A percentile compares a stretch with the other conserved stretches of the same genome.
Conservation (phyloP, 2,329 filamentous ascomycete genomes). For the Calonectria hawksworthii region DNA sequence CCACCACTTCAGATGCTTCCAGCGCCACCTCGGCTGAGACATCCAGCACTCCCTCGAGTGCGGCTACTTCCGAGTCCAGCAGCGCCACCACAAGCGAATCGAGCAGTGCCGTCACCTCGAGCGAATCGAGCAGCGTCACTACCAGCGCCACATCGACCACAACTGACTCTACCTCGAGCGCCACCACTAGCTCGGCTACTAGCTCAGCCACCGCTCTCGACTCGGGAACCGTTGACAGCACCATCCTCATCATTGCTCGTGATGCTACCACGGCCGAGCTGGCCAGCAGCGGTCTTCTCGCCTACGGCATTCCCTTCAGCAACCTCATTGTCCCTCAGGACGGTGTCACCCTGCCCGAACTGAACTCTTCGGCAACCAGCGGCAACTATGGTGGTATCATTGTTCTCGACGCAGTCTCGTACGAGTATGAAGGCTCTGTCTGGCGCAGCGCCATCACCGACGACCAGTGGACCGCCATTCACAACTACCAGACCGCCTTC, state of each 20-base stretch:
- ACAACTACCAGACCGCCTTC: slow-evolving; percentile 31
- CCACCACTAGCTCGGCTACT: background rate
- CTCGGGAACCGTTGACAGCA: slow-evolving; percentile 17
- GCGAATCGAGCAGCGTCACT: background rate
- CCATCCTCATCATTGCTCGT: slow-evolving; percentile 23
- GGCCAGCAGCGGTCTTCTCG: slow-evolving; percentile 26
- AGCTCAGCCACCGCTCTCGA: background rate
- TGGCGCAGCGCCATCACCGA: slow-evolving; percentile 34
- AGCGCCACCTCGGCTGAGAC: background rate
- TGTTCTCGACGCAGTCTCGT: slow-evolving; percentile 30
- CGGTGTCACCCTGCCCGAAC: slow-evolving; percentile 21
- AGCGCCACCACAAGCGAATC: background rate
- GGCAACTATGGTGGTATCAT: slow-evolving; percentile 34
- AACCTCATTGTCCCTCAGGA: slow-evolving; percentile 27
- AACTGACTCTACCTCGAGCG: background rate
- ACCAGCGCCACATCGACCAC: background rate
- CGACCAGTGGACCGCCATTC: slow-evolving; percentile 29
- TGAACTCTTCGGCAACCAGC: slow-evolving; percentile 23
- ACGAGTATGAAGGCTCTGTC: slow-evolving; percentile 24
- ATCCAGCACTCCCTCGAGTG: background rate
- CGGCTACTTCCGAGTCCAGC: background rate
- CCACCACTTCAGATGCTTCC: background rate
- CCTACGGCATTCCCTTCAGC: slow-evolving; percentile 33
- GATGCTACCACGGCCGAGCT: slow-evolving; percentile 19
- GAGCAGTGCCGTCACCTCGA: background rate